Base-by-base conservation (phyloP, 306 rosid genomes). In the Crotalaria pallida region DNA sequence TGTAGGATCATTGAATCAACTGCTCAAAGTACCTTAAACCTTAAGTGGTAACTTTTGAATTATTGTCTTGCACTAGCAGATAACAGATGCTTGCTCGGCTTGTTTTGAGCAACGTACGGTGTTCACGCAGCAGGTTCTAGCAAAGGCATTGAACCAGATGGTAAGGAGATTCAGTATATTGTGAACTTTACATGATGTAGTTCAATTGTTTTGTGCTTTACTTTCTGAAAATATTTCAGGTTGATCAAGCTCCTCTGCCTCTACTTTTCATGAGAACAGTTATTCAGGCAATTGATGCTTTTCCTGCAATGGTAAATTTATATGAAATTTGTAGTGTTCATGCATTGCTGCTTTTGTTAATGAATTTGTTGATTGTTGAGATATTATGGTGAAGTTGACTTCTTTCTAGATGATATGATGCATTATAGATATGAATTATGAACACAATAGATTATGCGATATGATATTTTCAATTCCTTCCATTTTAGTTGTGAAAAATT, bases 61-160 rank as follows among this genome's bases (percentile, higher is more conserved):
- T 72, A 40, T 77, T 79, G 44, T 81, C 79, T 76, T 80, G 62
- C 71, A n/a, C 77, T 76, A 77, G 34, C 93, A 95, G 97, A 87
- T 95, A 75, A 95, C 86, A 47, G 96, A 95, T 79, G 97, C 89
- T 75, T 95, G 97, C 78, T 86, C 99, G 17, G 96, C 99, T 70
- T 95, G 99, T 80, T 95, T 95, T 66, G 99, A 95, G 89, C 99
- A 95, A 82, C 91, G 96, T 9, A 95, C 97, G 53, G 97, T 95
- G 62, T 95, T 95, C 82, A 95, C 96, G 6, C 99, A 91, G 81
- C 99, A 95, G 88, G 99, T 89, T 82, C 79, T 95, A 82, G 99
- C 96, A 16, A 95, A 89, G 85, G 97, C 99, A 51, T 81, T 95
- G 90, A 86, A 83, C 74, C 96, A 87, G 74, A 91, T 95, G 97